A percentile compares a stretch with the other conserved stretches of the same genome.
Conservation (phyloP, 768 basidiomycete genomes). For the Termitomyces sp. region DNA sequence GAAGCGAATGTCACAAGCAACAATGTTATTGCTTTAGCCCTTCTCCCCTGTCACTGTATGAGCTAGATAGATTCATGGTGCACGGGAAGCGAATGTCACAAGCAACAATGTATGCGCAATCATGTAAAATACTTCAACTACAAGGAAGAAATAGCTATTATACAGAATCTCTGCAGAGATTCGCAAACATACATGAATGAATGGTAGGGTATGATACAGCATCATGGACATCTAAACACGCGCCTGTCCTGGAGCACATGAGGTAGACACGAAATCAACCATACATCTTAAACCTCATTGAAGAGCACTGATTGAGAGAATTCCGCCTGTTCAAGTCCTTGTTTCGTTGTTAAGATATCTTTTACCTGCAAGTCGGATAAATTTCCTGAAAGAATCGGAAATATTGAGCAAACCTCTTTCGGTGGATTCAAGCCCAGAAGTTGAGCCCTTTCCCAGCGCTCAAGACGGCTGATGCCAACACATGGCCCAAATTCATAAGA, state of each 20-base stretch:
- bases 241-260: not conserved
- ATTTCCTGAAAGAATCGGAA: not conserved
- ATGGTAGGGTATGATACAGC: not conserved
- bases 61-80: not conserved
- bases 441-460: constrained; percentile 84
- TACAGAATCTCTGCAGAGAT: not conserved
- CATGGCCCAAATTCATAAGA: constrained; percentile 81
- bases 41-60: too few relatives aligned
- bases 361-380: constrained; percentile 49
- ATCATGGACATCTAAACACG: not conserved
- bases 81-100: not conserved
- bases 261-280: not conserved
- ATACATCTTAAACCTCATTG: constrained; percentile 29
- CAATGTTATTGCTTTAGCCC: too few relatives aligned
- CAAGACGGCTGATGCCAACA: constrained; percentile 71
- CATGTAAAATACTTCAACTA: not conserved
- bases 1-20: not conserved
- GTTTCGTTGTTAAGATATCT: constrained; percentile 68
- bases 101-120: not conserved
- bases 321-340: constrained; percentile 49
- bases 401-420: constrained; percentile 46
- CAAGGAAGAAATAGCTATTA: not conserved
- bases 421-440: constrained; percentile 79
- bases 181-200: not conserved
- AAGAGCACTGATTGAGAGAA: constrained; percentile 64